Evolutionary conservation across 768 basidiomycete species (phyloP).

Genomic region (Mycena vulgaris): DNA sequence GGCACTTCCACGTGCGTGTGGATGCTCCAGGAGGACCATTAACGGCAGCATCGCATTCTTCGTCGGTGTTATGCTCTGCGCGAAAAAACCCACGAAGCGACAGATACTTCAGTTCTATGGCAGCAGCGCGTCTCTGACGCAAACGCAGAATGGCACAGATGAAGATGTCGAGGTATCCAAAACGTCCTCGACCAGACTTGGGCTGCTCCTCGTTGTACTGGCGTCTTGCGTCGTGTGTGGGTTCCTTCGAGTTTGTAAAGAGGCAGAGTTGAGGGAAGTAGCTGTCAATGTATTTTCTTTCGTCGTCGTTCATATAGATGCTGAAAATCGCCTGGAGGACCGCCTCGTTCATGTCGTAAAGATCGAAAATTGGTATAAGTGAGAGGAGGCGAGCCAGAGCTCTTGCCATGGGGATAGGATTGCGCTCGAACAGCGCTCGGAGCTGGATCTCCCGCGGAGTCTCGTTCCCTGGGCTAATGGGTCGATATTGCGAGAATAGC

Average conservation of each 20-base stretch:
- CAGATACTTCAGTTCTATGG: constrained; percentile 14
- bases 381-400: neutral
- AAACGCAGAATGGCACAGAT: neutral
- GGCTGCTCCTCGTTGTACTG: too few species aligned
- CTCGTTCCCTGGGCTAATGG: neutral
- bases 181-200: neutral
- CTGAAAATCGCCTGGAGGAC: neutral
- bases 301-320: neutral
- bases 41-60: too few species aligned
- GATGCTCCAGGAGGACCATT: too few species aligned
- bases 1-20: too few species aligned
- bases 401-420: neutral
- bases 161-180: constrained; percentile 1
- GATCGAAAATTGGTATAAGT: neutral
- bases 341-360: neutral
- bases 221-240: neutral
- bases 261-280: constrained; percentile 9
- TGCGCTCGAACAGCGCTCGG: constrained; percentile 2
- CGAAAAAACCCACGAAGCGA: neutral
- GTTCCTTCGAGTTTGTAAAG: neutral
- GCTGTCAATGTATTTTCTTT: neutral
- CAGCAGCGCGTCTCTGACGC: neutral
- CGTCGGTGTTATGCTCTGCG: neutral
- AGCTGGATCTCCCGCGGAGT: neutral
- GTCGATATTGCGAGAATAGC: neutral